phyloP scores from a whole-genome alignment of 2,329 filamentous ascomycete species.

The Atkinsonella hypoxylon region DNA sequence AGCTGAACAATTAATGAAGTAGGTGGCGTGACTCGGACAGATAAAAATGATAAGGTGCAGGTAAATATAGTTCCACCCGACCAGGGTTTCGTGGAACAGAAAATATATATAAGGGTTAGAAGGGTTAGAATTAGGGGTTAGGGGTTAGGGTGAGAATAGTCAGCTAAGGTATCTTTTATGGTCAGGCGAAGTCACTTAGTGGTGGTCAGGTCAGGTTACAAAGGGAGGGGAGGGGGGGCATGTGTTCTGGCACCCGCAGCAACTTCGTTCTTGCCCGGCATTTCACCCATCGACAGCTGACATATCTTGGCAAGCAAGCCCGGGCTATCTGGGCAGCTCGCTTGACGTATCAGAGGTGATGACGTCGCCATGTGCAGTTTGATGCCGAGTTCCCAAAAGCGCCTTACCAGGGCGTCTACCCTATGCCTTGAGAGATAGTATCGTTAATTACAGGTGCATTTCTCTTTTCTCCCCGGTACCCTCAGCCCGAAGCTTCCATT shows the following conservation, averaged over 20 bases:
- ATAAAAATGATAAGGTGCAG: background rate
- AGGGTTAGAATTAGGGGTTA: too few relatives aligned
- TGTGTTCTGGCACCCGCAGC: too few relatives aligned
- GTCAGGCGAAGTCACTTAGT: too few relatives aligned
- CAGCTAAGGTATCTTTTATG: too few relatives aligned
- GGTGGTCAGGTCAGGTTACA: too few relatives aligned
- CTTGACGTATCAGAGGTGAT: slow-evolving; percentile 28
- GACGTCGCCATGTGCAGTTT: slow-evolving; percentile 25
- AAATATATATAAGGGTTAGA: too few relatives aligned
- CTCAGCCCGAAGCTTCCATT: slow-evolving; percentile 14
- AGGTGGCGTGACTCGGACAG: background rate
- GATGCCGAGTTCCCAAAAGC: slow-evolving; percentile 22
- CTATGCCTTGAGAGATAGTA: background rate
- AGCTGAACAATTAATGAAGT: too few relatives aligned
- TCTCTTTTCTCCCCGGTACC: background rate
- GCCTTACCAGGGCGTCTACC: background rate
- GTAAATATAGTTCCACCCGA: background rate
- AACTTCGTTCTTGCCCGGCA: slow-evolving; percentile 21
- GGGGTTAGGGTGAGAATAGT: too few relatives aligned
- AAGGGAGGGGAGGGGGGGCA: too few relatives aligned
- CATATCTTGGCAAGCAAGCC: slow-evolving; percentile 21
- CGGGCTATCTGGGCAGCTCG: slow-evolving; percentile 26
- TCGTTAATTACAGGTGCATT: background rate
- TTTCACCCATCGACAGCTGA: slow-evolving; percentile 31
- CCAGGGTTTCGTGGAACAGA: too few relatives aligned